Evolutionary conservation across 345 rosid species (phyloP).

Genomic region (Cardamine chenopodiifolia): DNA sequence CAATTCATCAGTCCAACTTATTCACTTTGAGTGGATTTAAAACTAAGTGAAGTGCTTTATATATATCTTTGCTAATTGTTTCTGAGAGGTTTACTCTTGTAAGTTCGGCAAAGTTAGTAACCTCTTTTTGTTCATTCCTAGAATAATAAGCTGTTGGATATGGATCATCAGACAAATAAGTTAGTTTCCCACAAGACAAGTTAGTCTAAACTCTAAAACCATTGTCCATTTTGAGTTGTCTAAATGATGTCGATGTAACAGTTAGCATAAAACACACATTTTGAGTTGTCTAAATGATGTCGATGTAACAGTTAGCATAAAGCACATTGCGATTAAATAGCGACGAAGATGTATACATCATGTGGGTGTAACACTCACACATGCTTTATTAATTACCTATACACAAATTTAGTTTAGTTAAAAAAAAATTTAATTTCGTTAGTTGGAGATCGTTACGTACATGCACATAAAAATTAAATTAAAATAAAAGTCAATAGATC

Average conservation of each 20-base stretch:
- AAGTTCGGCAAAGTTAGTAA: background rate
- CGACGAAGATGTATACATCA: conserved; percentile 33
- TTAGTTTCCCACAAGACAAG: conserved; percentile 24
- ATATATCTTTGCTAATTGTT: background rate
- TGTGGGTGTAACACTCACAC: conserved; percentile 40
- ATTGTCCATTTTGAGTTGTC: conserved; percentile 29
- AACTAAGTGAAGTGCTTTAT: background rate
- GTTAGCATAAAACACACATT: conserved; percentile 31
- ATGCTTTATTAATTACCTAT: conserved; percentile 21
- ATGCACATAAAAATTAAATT: too few relatives aligned
- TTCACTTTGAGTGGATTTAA: background rate
- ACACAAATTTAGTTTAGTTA: conserved; percentile 27
- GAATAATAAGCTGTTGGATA: background rate
- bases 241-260: conserved; percentile 26
- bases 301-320: conserved; percentile 32
- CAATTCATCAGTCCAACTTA: background rate
- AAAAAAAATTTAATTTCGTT: conserved; percentile 31
- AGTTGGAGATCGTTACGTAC: too few relatives aligned
- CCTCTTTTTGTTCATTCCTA: background rate
- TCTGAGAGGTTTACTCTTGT: conserved; percentile 4
- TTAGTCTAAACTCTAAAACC: conserved; percentile 13
- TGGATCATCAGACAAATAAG: conserved; percentile 1
- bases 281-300: conserved; percentile 32
- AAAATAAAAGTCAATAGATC: conserved; percentile 32
- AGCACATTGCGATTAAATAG: conserved; percentile 33